A percentile compares a stretch with the other conserved stretches of the same genome.
phyloP scores from a whole-genome alignment of 1,284 basidiomycete species.

The Wolfiporia cocos region DNA sequence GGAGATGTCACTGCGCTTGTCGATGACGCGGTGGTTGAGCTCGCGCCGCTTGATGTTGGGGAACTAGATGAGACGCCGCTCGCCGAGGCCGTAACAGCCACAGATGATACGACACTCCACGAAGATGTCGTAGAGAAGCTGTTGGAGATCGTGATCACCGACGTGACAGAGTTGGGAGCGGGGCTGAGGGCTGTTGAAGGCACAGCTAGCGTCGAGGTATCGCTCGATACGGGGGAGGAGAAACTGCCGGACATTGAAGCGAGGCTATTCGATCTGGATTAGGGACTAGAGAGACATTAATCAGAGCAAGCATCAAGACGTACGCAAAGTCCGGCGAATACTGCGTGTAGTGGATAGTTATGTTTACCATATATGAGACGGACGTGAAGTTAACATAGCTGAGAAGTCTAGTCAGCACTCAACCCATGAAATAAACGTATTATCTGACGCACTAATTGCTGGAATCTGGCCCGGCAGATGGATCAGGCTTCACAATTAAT shows the following conservation, averaged over 20 bases:
- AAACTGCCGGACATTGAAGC: constrained; percentile 55
- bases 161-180: constrained; percentile 12
- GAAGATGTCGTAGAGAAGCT: constrained; percentile 5
- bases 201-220: constrained; percentile 41
- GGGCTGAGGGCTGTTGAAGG: constrained; percentile 30
- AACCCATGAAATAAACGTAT: background rate
- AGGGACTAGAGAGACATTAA: background rate
- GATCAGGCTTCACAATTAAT: constrained; percentile 23
- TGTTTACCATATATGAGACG: constrained; percentile 29
- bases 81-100: no score
- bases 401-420: background rate
- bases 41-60: no score
- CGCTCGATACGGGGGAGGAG: constrained; percentile 37
- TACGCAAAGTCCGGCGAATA: constrained; percentile 56
- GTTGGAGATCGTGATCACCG: constrained; percentile 11
- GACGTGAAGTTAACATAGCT: constrained; percentile 59
- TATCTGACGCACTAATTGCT: constrained; percentile 40
- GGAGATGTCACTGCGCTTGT: no score
- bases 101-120: no score
- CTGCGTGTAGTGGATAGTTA: constrained; percentile 31
- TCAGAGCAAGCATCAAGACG: constrained; percentile 12
- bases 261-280: constrained; percentile 31
- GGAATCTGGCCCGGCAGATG: constrained; percentile 47
- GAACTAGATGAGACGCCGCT: no score
- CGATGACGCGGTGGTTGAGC: no score